Evolutionary conservation across 495 filamentous ascomycete genomes (phyloP).

Genomic region (Evansstolkia leycettana): DNA sequence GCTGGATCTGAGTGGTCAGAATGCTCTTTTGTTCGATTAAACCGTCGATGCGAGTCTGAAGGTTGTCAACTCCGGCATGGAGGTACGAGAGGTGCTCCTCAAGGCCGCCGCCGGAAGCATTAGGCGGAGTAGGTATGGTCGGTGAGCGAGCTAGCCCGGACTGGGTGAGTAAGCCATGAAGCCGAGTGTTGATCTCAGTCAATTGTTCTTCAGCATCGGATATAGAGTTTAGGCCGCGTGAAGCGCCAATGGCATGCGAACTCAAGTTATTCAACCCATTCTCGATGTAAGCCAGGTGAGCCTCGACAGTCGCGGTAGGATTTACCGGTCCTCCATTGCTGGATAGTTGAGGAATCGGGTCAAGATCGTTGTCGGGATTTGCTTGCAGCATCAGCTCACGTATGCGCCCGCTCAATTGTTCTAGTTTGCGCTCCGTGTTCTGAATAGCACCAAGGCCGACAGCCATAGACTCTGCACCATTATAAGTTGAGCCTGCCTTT

Average conservation of each 20-base stretch:
- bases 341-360: constrained; percentile 20
- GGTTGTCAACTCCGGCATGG: constrained; percentile 56
- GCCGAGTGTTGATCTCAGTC: constrained; percentile 35
- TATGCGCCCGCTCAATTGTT: constrained; percentile 58
- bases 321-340: constrained; percentile 9
- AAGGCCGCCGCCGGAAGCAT: constrained; percentile 27
- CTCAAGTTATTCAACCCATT: constrained; percentile 27
- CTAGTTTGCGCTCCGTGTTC: constrained; percentile 55
- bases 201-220: constrained; percentile 31
- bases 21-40: constrained; percentile 76
- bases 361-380: constrained; percentile 32
- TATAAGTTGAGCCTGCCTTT: constrained; percentile 5
- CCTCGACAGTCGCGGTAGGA: constrained; percentile 21
- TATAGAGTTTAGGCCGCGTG: constrained; percentile 4
- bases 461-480: constrained; percentile 8
- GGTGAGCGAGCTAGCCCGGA: constrained; percentile 32
- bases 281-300: constrained; percentile 41
- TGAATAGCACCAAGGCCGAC: constrained; percentile 27
- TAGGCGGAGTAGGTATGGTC: constrained; percentile 35
- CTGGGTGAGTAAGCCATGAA: constrained; percentile 37
- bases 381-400: constrained; percentile 52
- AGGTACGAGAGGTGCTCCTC: constrained; percentile 44
- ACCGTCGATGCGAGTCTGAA: constrained; percentile 44
- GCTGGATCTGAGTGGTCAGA: constrained; percentile 76
- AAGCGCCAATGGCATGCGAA: constrained; percentile 2